These are phyloP conservation scores for Cryptosporidium sp. DNA, from an alignment of 169 alveolate species.

Conservation along the genomic window DNA sequence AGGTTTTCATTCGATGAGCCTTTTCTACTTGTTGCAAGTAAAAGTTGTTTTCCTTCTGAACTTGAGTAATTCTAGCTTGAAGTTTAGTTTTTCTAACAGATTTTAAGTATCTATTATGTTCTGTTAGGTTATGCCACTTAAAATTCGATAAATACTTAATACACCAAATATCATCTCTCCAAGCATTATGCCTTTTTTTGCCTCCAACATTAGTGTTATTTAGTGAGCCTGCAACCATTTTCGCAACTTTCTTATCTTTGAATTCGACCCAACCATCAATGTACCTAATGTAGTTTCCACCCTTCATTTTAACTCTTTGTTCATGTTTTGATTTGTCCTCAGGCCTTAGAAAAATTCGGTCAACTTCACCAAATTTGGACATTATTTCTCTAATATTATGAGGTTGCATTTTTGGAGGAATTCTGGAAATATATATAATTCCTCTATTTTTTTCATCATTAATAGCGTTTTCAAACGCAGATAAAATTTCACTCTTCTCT, in stretches of 20 bases:
- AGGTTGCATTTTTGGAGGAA: constrained; percentile 91
- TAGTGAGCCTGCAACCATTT: constrained; percentile 86
- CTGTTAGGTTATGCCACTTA: constrained; percentile 89
- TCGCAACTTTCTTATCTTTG: constrained; percentile 88
- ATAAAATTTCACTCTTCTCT: constrained; percentile 11
- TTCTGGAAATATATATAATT: constrained; percentile 85
- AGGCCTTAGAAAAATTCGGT: constrained; percentile 86
- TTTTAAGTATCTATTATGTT: constrained; percentile 83
- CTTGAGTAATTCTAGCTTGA: constrained; percentile 79
- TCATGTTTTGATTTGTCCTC: constrained; percentile 80
- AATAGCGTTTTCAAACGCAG: constrained; percentile 46
- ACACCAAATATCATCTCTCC: constrained; percentile 93
- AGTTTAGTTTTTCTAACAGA: constrained; percentile 83
- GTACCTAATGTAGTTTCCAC: constrained; percentile 79
- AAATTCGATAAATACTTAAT: constrained; percentile 89
- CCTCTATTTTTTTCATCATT: constrained; percentile 81
- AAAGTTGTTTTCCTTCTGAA: constrained; percentile 82
- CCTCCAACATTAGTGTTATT: constrained; percentile 91
- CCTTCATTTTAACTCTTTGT: constrained; percentile 80
- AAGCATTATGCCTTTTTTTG: constrained; percentile 88
- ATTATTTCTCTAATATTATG: constrained; percentile 83
- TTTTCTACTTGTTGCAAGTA: constrained; percentile 81
- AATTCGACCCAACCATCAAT: constrained; percentile 94
- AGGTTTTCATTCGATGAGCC: constrained; percentile 27
- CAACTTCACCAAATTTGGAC: constrained; percentile 83